These are phyloP conservation scores for Globisporangium paroecandrum DNA, from an alignment of 352 stramenopile genomes.

Conservation along the genomic window DNA sequence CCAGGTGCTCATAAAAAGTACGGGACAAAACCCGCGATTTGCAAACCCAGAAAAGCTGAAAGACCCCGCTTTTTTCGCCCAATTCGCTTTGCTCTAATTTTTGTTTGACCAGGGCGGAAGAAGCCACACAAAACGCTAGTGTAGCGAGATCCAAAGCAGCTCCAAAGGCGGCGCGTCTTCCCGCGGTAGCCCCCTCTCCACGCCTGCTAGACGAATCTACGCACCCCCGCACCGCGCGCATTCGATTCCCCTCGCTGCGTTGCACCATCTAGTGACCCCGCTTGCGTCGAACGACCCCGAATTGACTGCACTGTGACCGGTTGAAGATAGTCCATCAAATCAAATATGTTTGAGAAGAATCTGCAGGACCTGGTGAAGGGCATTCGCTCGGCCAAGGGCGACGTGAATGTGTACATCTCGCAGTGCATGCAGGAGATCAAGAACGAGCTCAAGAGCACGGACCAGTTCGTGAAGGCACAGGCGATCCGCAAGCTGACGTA, in stretches of 20 bases:
- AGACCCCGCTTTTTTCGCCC: not conserved
- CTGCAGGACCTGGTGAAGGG: constrained; percentile 98
- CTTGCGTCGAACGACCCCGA: not conserved
- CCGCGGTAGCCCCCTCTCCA: not conserved
- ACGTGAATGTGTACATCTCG: constrained; percentile 96
- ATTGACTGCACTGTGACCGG: not conserved
- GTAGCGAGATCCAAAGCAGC: constrained; percentile 8
- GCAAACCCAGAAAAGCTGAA: not conserved
- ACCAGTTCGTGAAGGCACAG: constrained; percentile 96
- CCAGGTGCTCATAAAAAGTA: not conserved
- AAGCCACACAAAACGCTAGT: constrained; percentile 10
- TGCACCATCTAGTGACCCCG: not conserved
- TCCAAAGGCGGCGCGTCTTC: not conserved
- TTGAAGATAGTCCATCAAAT: constrained; percentile 8
- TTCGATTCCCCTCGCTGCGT: constrained; percentile 1
- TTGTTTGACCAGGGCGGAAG: constrained; percentile 7
- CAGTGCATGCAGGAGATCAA: constrained; percentile 98
- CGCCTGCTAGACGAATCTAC: not conserved
- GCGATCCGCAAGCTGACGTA: constrained; percentile 97
- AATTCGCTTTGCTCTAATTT: not conserved
- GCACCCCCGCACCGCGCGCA: not conserved
- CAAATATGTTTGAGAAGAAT: constrained; percentile 97
- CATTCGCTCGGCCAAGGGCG: constrained; percentile 95
- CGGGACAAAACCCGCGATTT: not conserved
- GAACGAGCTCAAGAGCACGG: constrained; percentile 94